Base-by-base conservation (phyloP, 257 asterid genomes). In the Perilla frutescens region DNA sequence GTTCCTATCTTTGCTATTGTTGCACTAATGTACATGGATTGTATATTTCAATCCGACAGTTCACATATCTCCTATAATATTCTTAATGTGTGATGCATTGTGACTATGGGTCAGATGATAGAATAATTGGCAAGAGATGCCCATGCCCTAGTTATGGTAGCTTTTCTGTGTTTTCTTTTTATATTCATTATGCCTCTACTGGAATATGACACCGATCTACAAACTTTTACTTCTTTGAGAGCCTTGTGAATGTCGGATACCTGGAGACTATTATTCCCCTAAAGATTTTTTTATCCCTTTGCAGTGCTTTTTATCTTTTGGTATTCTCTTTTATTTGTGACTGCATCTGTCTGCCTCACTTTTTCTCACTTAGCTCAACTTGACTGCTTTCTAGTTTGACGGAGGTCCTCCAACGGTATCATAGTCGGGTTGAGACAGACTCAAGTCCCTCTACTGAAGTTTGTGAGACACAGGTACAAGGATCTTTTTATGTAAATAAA, bases 341-440 rank as follows among this genome's bases (percentile, higher is more conserved):
- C 5, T 49, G 67, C 48, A 5, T 58, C 11, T 57, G 31, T n/a
- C 48, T 9, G 3, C 39, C 48, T 9, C 15, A 1, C 8, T 36
- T 13, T 41, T 62, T 26, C 58, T 65, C 53, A 74, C 47, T 45
- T 31, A 11, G 10, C 32, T 75, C 47, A 66, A 62, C 14, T 74
- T 62, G 57, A 47, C 37, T 62, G 20, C 41, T 63, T 8, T 57
- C 48, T 77, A 80, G 83, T 71, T 69, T 80, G 55, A 66, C 58
- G 1, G 80, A 80, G 37, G 66, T 80, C 62, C 75, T 80, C 60
- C 77, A 34, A 2, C 77, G 72, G 8, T 80, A 80, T 68, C 63
- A 62, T 7, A 55, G 10, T 14, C 71, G 5, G 49, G 11, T 15
- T 8, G 80, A 60, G 58, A 26, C 12, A 7, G 75, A 70, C 7